Evolutionary conservation across 2,329 filamentous ascomycete species (phyloP), one percentile per base, ranked within the genome.

Genomic region (Venturia asperata): DNA sequence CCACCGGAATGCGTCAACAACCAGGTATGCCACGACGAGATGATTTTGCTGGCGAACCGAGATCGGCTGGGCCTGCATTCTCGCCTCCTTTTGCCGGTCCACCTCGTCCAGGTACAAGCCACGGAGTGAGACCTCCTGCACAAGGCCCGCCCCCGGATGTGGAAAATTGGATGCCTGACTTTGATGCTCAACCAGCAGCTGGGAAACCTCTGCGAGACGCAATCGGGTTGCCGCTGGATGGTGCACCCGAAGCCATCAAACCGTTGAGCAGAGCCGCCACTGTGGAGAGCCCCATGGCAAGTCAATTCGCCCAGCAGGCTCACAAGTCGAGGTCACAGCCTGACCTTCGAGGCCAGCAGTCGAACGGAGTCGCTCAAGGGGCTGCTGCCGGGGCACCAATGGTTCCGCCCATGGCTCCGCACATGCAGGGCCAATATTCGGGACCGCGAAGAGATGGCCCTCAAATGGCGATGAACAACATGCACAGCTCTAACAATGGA

Each of bases 241-340:
- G 27, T 30, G 67, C 67, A 13, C 68, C 67, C 37, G 65, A 64
- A 61, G 61, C 66, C 27, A 64, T 67, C 34, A 64, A 65, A 24
- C 63, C 65, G 41, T 61, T 67, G 56, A 30, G 52, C 55, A 49
- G 58, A 63, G 63, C n/a, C 72, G 52, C 52, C 30, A 58, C 52
- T n/a, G 15, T n/a, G 5, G 52, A 58, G 19, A 58, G 52, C 11
- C 71, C 64, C 71, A 47, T 39, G n/a, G 52, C 19, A 63, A 24
- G 27, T 10, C 55, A 61, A 65, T 62, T 61, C 17, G 43, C 72
- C 61, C 72, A 74, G 49, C 72, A 75, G 63, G 70, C 87, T 62
- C 83, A 79, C 66, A 82, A 83, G 67, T 84, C 85, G 19, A 86
- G 86, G 68, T 90, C 87, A 13, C 87, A 90, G 71, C 86, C 87